Evolutionary conservation across 768 basidiomycete genomes (phyloP).

Genomic region (Imleria badia): DNA sequence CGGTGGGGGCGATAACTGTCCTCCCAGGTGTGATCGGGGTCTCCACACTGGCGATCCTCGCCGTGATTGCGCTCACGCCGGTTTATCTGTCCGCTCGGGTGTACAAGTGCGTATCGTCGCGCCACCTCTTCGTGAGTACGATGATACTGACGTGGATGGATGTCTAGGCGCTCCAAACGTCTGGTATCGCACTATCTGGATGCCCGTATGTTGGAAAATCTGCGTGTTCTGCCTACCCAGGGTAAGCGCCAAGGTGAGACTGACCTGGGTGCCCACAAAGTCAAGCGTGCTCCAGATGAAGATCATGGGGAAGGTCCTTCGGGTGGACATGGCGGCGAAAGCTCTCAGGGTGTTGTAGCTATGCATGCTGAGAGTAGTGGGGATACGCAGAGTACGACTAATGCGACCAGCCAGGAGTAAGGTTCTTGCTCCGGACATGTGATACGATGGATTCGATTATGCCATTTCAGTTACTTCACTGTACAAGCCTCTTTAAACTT

Average conservation of each 20-base stretch:
- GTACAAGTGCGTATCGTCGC: conserved; percentile 9
- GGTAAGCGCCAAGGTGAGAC: neutral
- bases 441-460: too few relatives aligned
- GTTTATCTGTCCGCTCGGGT: conserved; percentile 2
- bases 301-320: neutral
- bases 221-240: neutral
- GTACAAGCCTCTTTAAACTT: too few relatives aligned
- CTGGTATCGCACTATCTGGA: neutral
- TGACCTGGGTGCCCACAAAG: neutral
- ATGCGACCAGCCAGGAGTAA: too few relatives aligned
- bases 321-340: neutral
- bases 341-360: neutral
- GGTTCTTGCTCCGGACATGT: too few relatives aligned
- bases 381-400: too few relatives aligned
- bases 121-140: too few relatives aligned
- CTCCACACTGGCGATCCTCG: conserved; percentile 17
- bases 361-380: too few relatives aligned
- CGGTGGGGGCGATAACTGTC: conserved; percentile 1
- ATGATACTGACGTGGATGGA: neutral
- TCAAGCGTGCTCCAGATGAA: neutral
- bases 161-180: neutral
- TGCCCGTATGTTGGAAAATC: neutral
- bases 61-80: conserved; percentile 5
- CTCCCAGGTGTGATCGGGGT: conserved; percentile 20
- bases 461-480: too few relatives aligned